A percentile compares a stretch with the other conserved stretches of the same genome.
These are phyloP conservation scores for Aspergillus japonicus DNA, from an alignment of 2,329 filamentous ascomycete species.

Conservation along the genomic window DNA sequence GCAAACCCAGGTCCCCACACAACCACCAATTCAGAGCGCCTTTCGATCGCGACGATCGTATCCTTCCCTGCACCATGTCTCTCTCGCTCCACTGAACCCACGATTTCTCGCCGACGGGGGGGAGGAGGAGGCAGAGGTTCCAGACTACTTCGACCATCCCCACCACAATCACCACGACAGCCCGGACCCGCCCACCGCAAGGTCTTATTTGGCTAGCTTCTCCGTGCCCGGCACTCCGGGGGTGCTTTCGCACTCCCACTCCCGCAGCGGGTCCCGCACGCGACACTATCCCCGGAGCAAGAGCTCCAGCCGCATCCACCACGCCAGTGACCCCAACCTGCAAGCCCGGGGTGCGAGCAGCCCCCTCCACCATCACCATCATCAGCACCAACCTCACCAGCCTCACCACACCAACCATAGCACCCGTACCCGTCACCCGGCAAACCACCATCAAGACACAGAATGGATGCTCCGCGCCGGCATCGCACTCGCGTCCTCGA, in stretches of 20 bases:
- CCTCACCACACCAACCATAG: conserved; percentile 5
- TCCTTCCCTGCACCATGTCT: conserved; percentile 59
- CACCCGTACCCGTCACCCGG: conserved; percentile 8
- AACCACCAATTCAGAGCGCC: conserved; percentile 25
- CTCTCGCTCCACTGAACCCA: conserved; percentile 59
- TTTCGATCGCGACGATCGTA: conserved; percentile 54
- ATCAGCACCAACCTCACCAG: conserved; percentile 10
- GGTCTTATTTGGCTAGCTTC: conserved; percentile 42
- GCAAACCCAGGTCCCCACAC: conserved; percentile 2
- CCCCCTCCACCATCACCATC: conserved; percentile 28
- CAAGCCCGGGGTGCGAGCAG: conserved; percentile 26
- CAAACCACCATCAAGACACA: conserved; percentile 36
- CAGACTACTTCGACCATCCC: conserved; percentile 32
- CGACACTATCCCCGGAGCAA: conserved; percentile 36
- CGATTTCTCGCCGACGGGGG: conserved; percentile 50
- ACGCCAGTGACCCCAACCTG: conserved; percentile 39
- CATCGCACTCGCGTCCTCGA: conserved; percentile 55
- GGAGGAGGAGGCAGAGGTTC: conserved; percentile 21
- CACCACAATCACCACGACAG: conserved; percentile 11
- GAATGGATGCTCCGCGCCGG: conserved; percentile 62
- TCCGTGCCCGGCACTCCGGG: conserved; percentile 45
- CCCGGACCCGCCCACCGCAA: conserved; percentile 28
- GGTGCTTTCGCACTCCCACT: conserved; percentile 43
- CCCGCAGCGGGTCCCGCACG: conserved; percentile 39
- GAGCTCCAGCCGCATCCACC: conserved; percentile 34